Conservation (phyloP, 2,329 filamentous ascomycete species). For the Trichoderma polysporum region DNA sequence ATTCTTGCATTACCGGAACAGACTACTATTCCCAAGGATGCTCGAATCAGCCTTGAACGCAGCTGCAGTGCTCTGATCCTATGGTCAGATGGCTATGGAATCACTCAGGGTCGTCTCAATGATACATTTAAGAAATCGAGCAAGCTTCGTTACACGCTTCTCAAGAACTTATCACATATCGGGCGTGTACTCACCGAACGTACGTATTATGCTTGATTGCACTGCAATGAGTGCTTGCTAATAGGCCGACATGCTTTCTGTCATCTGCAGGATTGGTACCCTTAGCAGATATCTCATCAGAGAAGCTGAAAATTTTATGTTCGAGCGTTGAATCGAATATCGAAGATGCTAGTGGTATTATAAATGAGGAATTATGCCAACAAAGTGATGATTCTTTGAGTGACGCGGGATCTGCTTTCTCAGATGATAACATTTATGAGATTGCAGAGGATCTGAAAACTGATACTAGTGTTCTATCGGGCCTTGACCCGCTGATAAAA, state of each 20-base stretch:
- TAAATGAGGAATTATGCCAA: background rate
- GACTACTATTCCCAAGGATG: background rate
- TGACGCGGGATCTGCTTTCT: conserved; percentile 1
- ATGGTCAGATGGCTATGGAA: background rate
- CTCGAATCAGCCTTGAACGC: background rate
- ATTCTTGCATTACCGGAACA: background rate
- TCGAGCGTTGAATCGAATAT: background rate
- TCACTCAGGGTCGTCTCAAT: background rate
- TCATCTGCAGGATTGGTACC: background rate
- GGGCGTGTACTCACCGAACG: background rate
- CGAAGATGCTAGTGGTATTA: background rate
- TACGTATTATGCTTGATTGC: background rate
- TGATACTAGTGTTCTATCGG: background rate
- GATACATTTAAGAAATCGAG: background rate
- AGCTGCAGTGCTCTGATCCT: conserved; percentile 1
- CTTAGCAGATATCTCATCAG: background rate
- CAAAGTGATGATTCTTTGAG: background rate
- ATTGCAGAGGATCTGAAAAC: conserved; percentile 1
- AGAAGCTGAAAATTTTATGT: background rate
- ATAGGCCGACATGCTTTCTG: background rate
- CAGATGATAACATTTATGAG: background rate
- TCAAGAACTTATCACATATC: background rate
- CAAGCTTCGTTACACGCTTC: background rate
- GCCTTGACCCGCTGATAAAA: background rate
- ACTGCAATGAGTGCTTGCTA: background rate